Percentiles rank a stretch among this genome's conserved stretches.
These are phyloP conservation scores for Iris pallida DNA, from an alignment of 116 monocot species.

Conservation along the genomic window DNA sequence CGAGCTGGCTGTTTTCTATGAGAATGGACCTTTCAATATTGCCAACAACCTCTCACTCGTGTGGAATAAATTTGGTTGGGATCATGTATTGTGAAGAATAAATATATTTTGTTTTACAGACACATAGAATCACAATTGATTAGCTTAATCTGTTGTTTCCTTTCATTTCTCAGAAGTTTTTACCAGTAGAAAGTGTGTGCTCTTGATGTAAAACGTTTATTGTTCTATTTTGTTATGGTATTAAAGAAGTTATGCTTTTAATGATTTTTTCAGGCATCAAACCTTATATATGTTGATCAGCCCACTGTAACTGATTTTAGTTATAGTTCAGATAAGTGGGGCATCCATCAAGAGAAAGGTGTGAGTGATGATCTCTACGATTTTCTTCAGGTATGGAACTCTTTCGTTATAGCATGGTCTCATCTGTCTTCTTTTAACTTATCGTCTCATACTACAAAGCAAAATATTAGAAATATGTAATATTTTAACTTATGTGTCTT, in stretches of 20 bases:
- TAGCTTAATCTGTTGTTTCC: no score
- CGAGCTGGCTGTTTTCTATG: slow-evolving; percentile 89
- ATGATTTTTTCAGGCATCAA: slow-evolving; percentile 50
- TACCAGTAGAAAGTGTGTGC: no score
- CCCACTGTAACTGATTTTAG: slow-evolving; percentile 88
- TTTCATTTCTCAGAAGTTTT: no score
- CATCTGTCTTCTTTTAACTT: no score
- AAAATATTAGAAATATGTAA: no score
- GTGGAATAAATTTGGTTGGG: slow-evolving; percentile 92
- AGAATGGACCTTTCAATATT: slow-evolving; percentile 85
- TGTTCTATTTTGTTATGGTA: not conserved
- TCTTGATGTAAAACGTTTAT: no score
- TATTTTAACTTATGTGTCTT: no score
- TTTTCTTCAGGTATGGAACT: slow-evolving; percentile 58
- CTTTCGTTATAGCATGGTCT: no score
- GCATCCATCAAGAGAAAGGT: slow-evolving; percentile 49
- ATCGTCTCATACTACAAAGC: no score
- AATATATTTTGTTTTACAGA: no score
- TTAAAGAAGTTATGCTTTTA: not conserved
- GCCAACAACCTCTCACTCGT: slow-evolving; percentile 67
- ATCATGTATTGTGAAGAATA: slow-evolving; percentile 44
- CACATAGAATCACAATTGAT: no score
- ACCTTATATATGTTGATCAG: slow-evolving; percentile 82
- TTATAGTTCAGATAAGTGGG: slow-evolving; percentile 59
- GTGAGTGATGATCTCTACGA: slow-evolving; percentile 79